Percentiles rank a stretch among this genome's conserved stretches.
phyloP scores from a whole-genome alignment of 768 basidiomycete species.

The Pulveroboletus sp. region DNA sequence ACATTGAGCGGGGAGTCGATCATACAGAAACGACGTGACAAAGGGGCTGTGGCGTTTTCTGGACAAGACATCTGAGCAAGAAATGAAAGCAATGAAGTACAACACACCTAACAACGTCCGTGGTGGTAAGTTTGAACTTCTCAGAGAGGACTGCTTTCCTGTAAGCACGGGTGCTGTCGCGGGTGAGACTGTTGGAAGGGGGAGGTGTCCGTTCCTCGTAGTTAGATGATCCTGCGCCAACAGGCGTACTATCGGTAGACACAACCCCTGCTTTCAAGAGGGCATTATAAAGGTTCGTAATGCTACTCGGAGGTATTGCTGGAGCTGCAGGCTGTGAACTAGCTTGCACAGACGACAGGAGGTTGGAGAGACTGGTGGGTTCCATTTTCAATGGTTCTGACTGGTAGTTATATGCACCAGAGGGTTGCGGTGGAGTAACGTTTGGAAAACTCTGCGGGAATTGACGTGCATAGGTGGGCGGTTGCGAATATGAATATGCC shows the following conservation, averaged over 20 bases:
- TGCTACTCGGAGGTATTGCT: conserved; percentile 33
- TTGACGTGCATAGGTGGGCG: conserved; percentile 27
- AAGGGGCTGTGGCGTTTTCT: conserved; percentile 52
- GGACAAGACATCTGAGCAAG: conserved; percentile 20
- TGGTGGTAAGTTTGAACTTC: conserved; percentile 57
- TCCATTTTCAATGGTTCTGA: conserved; percentile 28
- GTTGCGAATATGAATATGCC: conserved; percentile 31
- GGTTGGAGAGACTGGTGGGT: conserved; percentile 27
- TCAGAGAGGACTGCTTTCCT: conserved; percentile 57
- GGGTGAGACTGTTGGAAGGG: conserved; percentile 37
- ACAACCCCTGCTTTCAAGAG: conserved; percentile 81
- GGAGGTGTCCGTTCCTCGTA: conserved; percentile 27
- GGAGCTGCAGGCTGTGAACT: conserved; percentile 23
- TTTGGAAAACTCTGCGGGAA: conserved; percentile 31
- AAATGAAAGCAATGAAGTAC: not conserved
- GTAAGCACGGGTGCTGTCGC: conserved; percentile 56
- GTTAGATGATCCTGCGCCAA: conserved; percentile 40
- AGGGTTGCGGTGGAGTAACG: conserved; percentile 31
- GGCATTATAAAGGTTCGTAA: conserved; percentile 60
- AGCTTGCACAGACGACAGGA: conserved; percentile 26
- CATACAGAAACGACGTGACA: conserved; percentile 68
- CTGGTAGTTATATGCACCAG: conserved; percentile 27
- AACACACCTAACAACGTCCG: conserved; percentile 71
- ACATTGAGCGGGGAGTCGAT: conserved; percentile 77
- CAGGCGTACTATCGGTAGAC: conserved; percentile 50